Evolutionary conservation across 202 grass and related monocot genomes (phyloP).

Genomic region (Digitaria exilis): DNA sequence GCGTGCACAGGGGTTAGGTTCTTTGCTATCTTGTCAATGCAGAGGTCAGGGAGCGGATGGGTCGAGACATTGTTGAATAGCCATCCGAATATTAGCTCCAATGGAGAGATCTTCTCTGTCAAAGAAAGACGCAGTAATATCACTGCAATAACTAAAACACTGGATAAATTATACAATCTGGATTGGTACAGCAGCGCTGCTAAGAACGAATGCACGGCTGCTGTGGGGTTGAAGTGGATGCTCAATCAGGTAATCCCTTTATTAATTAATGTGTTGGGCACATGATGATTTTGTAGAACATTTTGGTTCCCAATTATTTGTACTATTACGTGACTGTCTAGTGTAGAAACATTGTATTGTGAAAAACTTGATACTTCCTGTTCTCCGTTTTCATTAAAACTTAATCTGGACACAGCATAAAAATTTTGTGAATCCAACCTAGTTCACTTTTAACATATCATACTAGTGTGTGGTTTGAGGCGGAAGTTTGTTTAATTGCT

Average conservation of each 20-base stretch:
- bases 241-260: conserved; percentile 86
- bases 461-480: background rate
- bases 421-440: background rate
- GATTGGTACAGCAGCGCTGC: conserved; percentile 94
- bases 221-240: conserved; percentile 97
- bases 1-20: conserved; percentile 79
- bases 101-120: conserved; percentile 95
- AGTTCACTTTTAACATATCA: background rate
- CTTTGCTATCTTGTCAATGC: conserved; percentile 98
- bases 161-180: conserved; percentile 88
- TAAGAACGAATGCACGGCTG: conserved; percentile 93
- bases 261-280: background rate
- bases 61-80: conserved; percentile 97
- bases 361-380: background rate
- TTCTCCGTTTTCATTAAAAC: background rate
- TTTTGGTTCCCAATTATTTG: background rate
- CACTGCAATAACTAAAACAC: conserved; percentile 61
- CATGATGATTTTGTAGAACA: background rate
- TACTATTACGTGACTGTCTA: background rate
- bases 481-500: background rate
- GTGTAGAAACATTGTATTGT: background rate
- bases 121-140: conserved; percentile 79
- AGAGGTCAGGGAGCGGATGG: conserved; percentile 97
- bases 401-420: background rate
- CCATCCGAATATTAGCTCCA: conserved; percentile 86